Evolutionary conservation across 257 asterid genomes (phyloP).

Genomic region (Solanum appendiculatum): DNA sequence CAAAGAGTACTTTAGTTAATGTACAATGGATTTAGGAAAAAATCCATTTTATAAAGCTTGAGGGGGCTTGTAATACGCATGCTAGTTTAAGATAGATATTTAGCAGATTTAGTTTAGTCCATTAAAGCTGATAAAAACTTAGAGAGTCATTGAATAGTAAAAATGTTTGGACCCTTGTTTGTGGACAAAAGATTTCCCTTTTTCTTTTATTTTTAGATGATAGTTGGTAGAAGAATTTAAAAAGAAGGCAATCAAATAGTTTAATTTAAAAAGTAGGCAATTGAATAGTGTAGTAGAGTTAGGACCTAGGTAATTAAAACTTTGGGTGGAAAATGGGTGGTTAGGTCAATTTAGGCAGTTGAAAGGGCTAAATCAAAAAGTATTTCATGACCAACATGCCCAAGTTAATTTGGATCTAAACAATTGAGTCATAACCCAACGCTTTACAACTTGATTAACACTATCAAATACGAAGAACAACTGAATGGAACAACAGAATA

Average conservation of each 20-base stretch:
- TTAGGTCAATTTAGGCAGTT: not conserved
- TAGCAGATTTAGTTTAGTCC: not conserved
- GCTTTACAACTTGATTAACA: not conserved
- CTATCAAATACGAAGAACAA: not conserved
- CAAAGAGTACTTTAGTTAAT: not conserved
- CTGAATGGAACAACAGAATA: not conserved
- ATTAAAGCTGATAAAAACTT: not conserved
- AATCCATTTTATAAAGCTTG: not conserved
- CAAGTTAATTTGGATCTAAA: not conserved
- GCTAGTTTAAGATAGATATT: not conserved
- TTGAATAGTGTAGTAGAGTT: not conserved
- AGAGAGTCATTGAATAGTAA: not conserved
- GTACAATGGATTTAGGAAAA: not conserved
- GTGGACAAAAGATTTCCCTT: not conserved
- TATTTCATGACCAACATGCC: not conserved
- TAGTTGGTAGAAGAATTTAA: not conserved
- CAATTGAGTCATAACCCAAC: not conserved
- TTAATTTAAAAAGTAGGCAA: not conserved
- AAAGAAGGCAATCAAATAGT: not conserved
- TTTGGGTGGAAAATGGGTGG: not conserved
- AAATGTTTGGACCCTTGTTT: not conserved
- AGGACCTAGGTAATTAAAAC: not conserved
- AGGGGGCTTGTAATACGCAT: not conserved
- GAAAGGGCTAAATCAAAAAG: not conserved
- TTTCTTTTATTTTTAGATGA: not conserved